These are phyloP conservation scores for Pythium phragmitis DNA, from an alignment of 352 stramenopile species.

Conservation along the genomic window DNA sequence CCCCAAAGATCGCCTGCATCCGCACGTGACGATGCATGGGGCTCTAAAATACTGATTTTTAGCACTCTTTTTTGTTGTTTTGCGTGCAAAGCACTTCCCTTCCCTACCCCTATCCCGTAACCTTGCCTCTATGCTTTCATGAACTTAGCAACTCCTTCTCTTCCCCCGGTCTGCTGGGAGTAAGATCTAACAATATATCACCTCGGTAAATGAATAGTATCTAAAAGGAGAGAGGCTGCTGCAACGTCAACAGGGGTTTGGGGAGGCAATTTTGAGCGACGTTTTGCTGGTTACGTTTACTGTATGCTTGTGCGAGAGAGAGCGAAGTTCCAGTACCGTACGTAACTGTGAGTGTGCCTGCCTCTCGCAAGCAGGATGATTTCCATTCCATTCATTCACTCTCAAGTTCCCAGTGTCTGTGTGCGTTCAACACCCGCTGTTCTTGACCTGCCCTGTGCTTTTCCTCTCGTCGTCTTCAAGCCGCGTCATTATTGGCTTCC, in stretches of 20 bases:
- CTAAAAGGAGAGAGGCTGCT: neutral
- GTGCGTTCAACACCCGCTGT: constrained; percentile 13
- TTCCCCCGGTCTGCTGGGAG: neutral
- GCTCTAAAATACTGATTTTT: too few relatives aligned
- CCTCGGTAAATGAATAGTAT: neutral
- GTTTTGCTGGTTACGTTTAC: neutral
- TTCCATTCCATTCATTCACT: constrained; percentile 23
- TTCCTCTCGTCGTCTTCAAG: constrained; percentile 17
- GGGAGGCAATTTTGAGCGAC: neutral
- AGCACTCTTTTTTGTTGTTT: neutral
- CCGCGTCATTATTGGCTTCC: neutral
- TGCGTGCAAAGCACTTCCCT: neutral
- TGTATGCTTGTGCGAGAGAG: neutral
- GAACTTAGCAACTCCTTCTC: neutral
- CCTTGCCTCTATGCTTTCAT: neutral
- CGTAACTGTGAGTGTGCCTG: neutral
- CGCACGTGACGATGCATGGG: too few relatives aligned
- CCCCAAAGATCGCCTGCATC: constrained; percentile 1
- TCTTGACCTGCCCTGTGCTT: neutral
- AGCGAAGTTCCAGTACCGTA: neutral
- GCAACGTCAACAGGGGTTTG: constrained; percentile 1
- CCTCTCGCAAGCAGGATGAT: neutral
- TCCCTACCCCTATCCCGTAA: neutral
- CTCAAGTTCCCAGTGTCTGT: constrained; percentile 17
- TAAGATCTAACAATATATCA: neutral